phyloP scores from a whole-genome alignment of 805 yeast genomes.

The Yueomyces sp. region DNA sequence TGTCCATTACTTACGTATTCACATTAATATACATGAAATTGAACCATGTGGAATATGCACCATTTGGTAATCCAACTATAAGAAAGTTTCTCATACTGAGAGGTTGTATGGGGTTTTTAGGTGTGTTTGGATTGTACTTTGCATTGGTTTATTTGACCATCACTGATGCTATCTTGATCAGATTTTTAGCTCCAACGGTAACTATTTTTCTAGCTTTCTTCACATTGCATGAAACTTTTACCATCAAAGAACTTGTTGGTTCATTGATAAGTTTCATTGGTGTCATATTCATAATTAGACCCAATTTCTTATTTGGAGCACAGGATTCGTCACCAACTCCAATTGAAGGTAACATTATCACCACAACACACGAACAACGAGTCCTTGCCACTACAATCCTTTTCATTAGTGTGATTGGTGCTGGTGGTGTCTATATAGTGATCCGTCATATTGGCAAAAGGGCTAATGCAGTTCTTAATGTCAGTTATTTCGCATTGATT shows the following conservation, averaged over 20 bases:
- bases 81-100: conserved; percentile 41
- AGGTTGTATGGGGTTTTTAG: conserved; percentile 62
- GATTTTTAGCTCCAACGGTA: conserved; percentile 63
- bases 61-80: conserved; percentile 52
- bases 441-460: conserved; percentile 60
- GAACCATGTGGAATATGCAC: conserved; percentile 42
- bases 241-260: conserved; percentile 52
- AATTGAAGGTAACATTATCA: not conserved
- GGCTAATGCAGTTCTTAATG: conserved; percentile 70
- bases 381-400: conserved; percentile 48
- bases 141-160: conserved; percentile 58
- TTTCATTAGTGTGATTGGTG: conserved; percentile 53
- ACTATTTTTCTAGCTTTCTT: conserved; percentile 63
- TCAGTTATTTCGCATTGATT: conserved; percentile 55
- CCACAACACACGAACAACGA: conserved; percentile 24
- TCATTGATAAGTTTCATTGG: conserved; percentile 57
- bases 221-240: conserved; percentile 49
- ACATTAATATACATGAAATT: conserved; percentile 42
- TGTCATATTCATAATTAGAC: conserved; percentile 69
- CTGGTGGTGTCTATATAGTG: conserved; percentile 51
- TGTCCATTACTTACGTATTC: conserved; percentile 52
- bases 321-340: not conserved
- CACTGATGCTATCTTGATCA: conserved; percentile 67
- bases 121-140: conserved; percentile 66
- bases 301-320: conserved; percentile 49